Evolutionary conservation across 306 rosid genomes (phyloP).

Genomic region (Cicer judaicum): DNA sequence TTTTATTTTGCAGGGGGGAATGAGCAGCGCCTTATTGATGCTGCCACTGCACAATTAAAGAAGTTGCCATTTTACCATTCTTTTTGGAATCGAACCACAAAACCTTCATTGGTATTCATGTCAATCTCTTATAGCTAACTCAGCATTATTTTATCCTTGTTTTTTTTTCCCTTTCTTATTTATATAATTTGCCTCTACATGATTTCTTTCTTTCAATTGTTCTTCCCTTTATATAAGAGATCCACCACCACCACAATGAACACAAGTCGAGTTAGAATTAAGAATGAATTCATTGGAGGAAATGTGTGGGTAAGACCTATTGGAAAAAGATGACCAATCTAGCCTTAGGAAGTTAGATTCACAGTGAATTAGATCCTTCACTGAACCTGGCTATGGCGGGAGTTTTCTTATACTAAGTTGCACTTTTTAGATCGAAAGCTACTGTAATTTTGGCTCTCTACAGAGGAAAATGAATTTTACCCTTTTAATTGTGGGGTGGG

Average conservation of each 20-base stretch:
- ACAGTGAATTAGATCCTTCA: neutral
- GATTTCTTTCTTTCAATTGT: constrained; percentile 24
- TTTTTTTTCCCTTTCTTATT: constrained; percentile 23
- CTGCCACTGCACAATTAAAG: constrained; percentile 79
- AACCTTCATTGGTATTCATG: constrained; percentile 82
- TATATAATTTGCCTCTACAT: neutral
- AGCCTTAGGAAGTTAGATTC: neutral
- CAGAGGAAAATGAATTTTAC: neutral
- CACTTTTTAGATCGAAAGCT: constrained; percentile 20
- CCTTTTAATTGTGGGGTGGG: neutral
- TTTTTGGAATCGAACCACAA: constrained; percentile 98
- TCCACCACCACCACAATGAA: neutral
- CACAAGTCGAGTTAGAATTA: constrained; percentile 14
- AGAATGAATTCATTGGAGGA: constrained; percentile 1
- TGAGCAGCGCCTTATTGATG: constrained; percentile 86
- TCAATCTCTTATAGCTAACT: constrained; percentile 28
- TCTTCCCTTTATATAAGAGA: constrained; percentile 16
- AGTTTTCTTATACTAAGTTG: neutral
- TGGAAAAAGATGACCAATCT: neutral
- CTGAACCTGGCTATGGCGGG: neutral
- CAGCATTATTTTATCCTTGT: constrained; percentile 21
- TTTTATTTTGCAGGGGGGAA: constrained; percentile 72
- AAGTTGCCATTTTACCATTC: constrained; percentile 97
- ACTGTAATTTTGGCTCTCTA: neutral
- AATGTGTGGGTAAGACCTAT: neutral